Evolutionary conservation across 2,329 filamentous ascomycete species (phyloP).

Genomic region (Plenodomus lindquistii): DNA sequence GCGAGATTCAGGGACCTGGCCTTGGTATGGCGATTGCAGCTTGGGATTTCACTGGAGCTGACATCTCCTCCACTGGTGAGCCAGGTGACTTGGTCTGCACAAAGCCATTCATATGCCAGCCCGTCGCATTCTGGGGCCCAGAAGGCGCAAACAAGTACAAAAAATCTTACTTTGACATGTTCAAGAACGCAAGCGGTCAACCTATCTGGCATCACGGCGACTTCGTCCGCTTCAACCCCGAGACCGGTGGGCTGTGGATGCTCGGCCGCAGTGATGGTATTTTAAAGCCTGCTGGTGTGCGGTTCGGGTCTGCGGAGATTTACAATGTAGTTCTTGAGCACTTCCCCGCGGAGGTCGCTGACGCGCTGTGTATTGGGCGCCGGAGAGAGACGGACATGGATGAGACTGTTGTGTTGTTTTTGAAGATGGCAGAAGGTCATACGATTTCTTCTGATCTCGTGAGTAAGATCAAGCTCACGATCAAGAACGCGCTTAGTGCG

Average conservation of each 20-base stretch:
- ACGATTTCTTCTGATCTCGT: slow-evolving; percentile 64
- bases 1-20: slow-evolving; percentile 55
- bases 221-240: slow-evolving; percentile 74
- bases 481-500: slow-evolving; percentile 80
- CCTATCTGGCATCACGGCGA: slow-evolving; percentile 91
- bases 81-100: slow-evolving; percentile 88
- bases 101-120: slow-evolving; percentile 86
- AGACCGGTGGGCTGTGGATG: slow-evolving; percentile 83
- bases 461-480: slow-evolving; percentile 65
- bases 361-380: slow-evolving; percentile 85
- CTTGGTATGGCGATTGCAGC: slow-evolving; percentile 57
- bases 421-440: slow-evolving; percentile 70
- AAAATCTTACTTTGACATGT: slow-evolving; percentile 85
- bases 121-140: slow-evolving; percentile 82
- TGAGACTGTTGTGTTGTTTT: slow-evolving; percentile 85
- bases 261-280: slow-evolving; percentile 90
- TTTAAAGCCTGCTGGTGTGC: slow-evolving; percentile 86
- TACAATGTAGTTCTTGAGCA: slow-evolving; percentile 90
- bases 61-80: slow-evolving; percentile 64
- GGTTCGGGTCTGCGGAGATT: slow-evolving; percentile 93
- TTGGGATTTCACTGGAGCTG: slow-evolving; percentile 58
- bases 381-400: slow-evolving; percentile 72
- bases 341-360: slow-evolving; percentile 77
- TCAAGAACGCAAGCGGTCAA: slow-evolving; percentile 53
- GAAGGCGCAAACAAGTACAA: slow-evolving; percentile 76